Conservation (phyloP, 805 yeast species). For the Naumovozyma baii region DNA sequence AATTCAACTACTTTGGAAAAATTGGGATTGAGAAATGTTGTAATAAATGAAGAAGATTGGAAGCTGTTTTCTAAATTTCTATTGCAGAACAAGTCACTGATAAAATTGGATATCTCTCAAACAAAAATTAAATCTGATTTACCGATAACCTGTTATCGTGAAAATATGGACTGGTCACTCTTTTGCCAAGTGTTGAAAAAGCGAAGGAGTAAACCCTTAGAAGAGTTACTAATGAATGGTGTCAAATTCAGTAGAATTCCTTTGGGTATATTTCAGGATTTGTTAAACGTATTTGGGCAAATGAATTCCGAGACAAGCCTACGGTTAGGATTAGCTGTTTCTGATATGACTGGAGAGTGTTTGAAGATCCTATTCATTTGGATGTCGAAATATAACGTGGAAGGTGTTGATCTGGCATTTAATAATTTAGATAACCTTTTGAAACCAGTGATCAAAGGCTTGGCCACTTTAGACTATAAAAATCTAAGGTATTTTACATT, state of each 20-base stretch:
- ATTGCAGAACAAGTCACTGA: constrained; percentile 47
- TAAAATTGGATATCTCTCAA: constrained; percentile 63
- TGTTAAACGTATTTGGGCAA: constrained; percentile 48
- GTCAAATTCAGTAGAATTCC: constrained; percentile 49
- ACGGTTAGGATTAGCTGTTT: constrained; percentile 70
- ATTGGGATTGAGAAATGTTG: constrained; percentile 68
- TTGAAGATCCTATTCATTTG: constrained; percentile 47
- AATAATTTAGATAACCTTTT: constrained; percentile 46
- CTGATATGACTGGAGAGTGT: constrained; percentile 54
- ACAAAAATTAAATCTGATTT: constrained; percentile 34
- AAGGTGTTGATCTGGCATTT: constrained; percentile 76
- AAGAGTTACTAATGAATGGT: constrained; percentile 74
- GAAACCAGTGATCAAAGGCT: constrained; percentile 19
- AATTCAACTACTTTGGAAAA: constrained; percentile 60
- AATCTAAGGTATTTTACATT: constrained; percentile 46
- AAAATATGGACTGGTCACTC: constrained; percentile 76
- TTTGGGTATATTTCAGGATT: constrained; percentile 38
- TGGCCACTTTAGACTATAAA: constrained; percentile 12
- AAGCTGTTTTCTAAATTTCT: constrained; percentile 64
- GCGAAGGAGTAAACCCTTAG: constrained; percentile 55
- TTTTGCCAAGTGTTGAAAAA: constrained; percentile 58
- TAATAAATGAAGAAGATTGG: constrained; percentile 70
- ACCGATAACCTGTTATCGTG: constrained; percentile 37
- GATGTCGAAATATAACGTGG: constrained; percentile 36
- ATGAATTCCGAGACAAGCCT: constrained; percentile 20